A percentile compares a stretch with the other conserved stretches of the same genome.
phyloP scores from a whole-genome alignment of 805 yeast species.

The Komagataella populi region DNA sequence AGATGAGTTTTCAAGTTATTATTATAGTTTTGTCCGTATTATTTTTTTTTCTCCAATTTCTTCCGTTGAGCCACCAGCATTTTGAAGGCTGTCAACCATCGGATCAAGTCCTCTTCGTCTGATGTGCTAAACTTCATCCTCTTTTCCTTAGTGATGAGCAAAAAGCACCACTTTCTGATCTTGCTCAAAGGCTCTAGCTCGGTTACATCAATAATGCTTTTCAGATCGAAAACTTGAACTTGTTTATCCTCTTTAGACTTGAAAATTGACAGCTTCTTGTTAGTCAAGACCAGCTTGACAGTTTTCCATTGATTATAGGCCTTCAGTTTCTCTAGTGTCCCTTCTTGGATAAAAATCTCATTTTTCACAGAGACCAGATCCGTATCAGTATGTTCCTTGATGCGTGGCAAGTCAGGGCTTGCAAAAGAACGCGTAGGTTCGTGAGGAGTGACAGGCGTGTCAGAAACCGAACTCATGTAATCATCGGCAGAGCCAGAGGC shows the following conservation, averaged over 20 bases:
- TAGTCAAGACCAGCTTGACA: constrained; percentile 29
- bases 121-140: constrained; percentile 28
- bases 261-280: constrained; percentile 24
- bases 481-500: background rate
- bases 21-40: background rate
- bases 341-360: background rate
- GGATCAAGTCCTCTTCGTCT: constrained; percentile 29
- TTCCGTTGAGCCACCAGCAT: constrained; percentile 14
- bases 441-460: background rate
- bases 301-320: constrained; percentile 34
- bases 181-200: constrained; percentile 34
- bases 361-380: constrained; percentile 12
- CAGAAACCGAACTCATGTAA: background rate
- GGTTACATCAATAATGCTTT: constrained; percentile 29
- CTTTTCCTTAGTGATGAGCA: constrained; percentile 31
- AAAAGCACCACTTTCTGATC: constrained; percentile 28
- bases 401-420: constrained; percentile 16
- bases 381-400: constrained; percentile 34
- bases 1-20: background rate
- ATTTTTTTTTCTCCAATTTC: constrained; percentile 2
- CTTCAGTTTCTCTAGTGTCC: background rate
- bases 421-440: background rate
- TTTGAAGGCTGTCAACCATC: constrained; percentile 35
- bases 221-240: constrained; percentile 18
- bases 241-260: constrained; percentile 14